These are phyloP conservation scores for Ocimum tenuiflorum DNA, from an alignment of 257 asterid species.

Conservation along the genomic window DNA sequence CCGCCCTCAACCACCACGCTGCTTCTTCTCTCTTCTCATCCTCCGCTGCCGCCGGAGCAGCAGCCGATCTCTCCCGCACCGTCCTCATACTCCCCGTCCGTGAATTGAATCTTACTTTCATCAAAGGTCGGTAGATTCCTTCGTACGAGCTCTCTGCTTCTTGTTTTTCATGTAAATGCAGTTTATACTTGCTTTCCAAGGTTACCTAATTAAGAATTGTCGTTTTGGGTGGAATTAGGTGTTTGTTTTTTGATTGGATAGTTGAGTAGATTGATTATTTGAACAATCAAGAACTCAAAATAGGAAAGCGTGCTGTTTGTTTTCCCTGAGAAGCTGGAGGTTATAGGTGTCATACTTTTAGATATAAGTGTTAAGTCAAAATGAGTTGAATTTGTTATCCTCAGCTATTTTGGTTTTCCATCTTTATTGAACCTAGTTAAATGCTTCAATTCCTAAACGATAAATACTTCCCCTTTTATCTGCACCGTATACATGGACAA, in stretches of 20 bases:
- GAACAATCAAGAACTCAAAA: conserved; percentile 18
- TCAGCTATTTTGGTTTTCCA: background rate
- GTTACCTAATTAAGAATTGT: background rate
- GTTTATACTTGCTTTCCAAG: background rate
- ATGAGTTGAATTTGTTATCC: conserved; percentile 9
- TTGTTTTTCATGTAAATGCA: background rate
- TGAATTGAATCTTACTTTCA: conserved; percentile 68
- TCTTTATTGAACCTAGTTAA: background rate
- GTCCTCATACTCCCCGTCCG: conserved; percentile 86
- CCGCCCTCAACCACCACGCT: conserved; percentile 85
- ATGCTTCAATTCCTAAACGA: conserved; percentile 1
- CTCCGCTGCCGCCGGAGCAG: conserved; percentile 23
- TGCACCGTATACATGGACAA: background rate
- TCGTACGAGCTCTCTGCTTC: background rate
- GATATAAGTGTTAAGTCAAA: background rate
- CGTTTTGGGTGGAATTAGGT: background rate
- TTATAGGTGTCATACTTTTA: background rate
- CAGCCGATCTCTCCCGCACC: conserved; percentile 71
- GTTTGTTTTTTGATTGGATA: conserved; percentile 4
- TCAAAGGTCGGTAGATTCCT: conserved; percentile 35
- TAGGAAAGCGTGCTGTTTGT: conserved; percentile 17
- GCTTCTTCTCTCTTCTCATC: conserved; percentile 42
- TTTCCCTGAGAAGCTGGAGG: conserved; percentile 15
- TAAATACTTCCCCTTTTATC: background rate
- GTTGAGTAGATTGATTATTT: conserved; percentile 9